Percentiles rank a stretch among this genome's conserved stretches.
These are phyloP conservation scores for Colletotrichum coccodes DNA, from an alignment of 2,329 filamentous ascomycete species.

Conservation along the genomic window DNA sequence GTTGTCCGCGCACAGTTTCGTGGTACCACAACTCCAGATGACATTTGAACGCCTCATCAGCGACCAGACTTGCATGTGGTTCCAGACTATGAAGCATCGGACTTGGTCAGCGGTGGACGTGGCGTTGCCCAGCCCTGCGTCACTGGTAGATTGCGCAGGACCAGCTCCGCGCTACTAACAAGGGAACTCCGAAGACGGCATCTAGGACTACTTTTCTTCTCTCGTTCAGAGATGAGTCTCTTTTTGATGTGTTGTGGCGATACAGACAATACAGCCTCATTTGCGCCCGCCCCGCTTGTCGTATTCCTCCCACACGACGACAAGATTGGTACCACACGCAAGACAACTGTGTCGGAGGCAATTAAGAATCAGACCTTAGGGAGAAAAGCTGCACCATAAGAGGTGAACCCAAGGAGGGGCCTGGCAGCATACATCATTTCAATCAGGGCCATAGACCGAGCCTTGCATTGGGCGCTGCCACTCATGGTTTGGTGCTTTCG, in stretches of 20 bases:
- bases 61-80: neutral
- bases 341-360: neutral
- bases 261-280: neutral
- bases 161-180: neutral
- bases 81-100: neutral
- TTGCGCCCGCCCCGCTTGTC: neutral
- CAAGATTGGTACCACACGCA: neutral
- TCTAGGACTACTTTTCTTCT: slow-evolving; percentile 3
- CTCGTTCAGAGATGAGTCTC: neutral
- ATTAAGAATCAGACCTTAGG: no score
- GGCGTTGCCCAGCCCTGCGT: neutral
- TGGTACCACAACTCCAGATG: slow-evolving; percentile 14
- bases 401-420: neutral
- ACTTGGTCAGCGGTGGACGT: neutral
- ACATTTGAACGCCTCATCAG: neutral
- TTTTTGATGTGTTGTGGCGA: neutral
- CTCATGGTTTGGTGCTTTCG: neutral
- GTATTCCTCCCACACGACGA: neutral
- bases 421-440: neutral
- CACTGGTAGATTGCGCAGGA: slow-evolving; percentile 3
- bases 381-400: neutral
- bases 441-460: neutral
- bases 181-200: neutral
- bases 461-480: neutral
- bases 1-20: neutral